These are phyloP conservation scores for Mycena sp. DNA, from an alignment of 1,284 basidiomycete species.

Conservation along the genomic window DNA sequence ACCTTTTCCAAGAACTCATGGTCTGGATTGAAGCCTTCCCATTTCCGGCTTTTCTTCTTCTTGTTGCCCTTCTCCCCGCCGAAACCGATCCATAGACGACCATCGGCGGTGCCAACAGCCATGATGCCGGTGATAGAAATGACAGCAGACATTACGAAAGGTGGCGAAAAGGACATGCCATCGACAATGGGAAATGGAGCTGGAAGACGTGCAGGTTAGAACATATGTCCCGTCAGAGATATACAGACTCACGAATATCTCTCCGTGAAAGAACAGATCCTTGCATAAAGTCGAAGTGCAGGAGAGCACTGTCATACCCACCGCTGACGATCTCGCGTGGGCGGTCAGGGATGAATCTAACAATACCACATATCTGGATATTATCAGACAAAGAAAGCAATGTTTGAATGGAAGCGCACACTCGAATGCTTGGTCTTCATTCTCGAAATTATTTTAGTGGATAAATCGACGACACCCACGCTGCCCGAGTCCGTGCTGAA, in stretches of 20 bases:
- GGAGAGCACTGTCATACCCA: slow-evolving; percentile 74
- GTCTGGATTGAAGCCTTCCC: slow-evolving; percentile 70
- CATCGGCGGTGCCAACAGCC: slow-evolving; percentile 80
- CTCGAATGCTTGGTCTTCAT: slow-evolving; percentile 73
- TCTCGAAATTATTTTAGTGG: slow-evolving; percentile 52
- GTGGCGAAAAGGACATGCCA: slow-evolving; percentile 71
- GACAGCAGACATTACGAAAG: slow-evolving; percentile 71
- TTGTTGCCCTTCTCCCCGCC: slow-evolving; percentile 65
- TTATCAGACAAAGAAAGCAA: slow-evolving; percentile 21
- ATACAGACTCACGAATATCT: slow-evolving; percentile 64
- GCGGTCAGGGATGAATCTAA: slow-evolving; percentile 74
- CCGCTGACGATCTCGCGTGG: slow-evolving; percentile 77
- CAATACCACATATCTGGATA: slow-evolving; percentile 70
- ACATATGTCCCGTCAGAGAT: neutral
- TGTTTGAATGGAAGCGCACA: slow-evolving; percentile 50
- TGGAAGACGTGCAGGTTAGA: slow-evolving; percentile 32
- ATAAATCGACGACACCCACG: slow-evolving; percentile 71
- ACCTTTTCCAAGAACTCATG: slow-evolving; percentile 58
- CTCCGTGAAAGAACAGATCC: slow-evolving; percentile 65
- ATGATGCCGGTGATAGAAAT: slow-evolving; percentile 66
- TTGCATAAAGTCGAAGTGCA: slow-evolving; percentile 73
- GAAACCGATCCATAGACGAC: slow-evolving; percentile 72
- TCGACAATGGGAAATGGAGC: slow-evolving; percentile 51
- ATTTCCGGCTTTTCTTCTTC: slow-evolving; percentile 65
- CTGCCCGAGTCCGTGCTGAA: slow-evolving; percentile 75